These are phyloP conservation scores for Angophora floribunda DNA, from an alignment of 345 rosid genomes.

Conservation along the genomic window DNA sequence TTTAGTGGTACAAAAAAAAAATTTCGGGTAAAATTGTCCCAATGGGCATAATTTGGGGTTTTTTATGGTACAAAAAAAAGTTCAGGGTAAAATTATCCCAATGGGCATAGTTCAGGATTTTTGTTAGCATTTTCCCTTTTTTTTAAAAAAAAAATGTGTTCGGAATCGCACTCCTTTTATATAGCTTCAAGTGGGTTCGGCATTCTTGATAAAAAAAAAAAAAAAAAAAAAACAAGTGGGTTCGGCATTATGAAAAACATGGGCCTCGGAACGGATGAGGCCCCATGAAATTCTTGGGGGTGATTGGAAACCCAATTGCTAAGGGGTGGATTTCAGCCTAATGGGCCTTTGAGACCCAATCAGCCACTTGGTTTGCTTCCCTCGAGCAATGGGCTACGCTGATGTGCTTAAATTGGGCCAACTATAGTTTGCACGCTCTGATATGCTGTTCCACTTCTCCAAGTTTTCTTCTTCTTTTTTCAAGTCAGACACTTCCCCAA, in stretches of 20 bases:
- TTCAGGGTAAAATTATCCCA: too few relatives aligned
- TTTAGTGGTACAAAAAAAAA: too few relatives aligned
- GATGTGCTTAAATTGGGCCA: not conserved
- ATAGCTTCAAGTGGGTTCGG: not conserved
- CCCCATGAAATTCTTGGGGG: not conserved
- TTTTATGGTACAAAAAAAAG: too few relatives aligned
- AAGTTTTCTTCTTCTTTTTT: too few relatives aligned
- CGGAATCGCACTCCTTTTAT: not conserved
- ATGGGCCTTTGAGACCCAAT: not conserved
- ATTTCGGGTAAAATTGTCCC: too few relatives aligned
- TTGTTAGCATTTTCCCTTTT: too few relatives aligned
- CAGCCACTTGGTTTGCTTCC: not conserved
- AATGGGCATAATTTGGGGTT: too few relatives aligned
- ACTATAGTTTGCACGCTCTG: not conserved
- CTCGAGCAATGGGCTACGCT: not conserved
- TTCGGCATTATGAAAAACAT: not conserved
- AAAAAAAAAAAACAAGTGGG: not conserved
- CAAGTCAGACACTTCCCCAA: too few relatives aligned
- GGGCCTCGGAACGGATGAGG: not conserved
- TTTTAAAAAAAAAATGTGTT: too few relatives aligned
- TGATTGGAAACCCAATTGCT: not conserved
- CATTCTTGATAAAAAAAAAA: too few relatives aligned
- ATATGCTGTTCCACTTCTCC: not conserved
- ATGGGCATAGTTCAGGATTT: too few relatives aligned
- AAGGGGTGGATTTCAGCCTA: accelerated